phyloP scores from a whole-genome alignment of 1,139 yeast species.

The Geotrichum aggregatum region DNA sequence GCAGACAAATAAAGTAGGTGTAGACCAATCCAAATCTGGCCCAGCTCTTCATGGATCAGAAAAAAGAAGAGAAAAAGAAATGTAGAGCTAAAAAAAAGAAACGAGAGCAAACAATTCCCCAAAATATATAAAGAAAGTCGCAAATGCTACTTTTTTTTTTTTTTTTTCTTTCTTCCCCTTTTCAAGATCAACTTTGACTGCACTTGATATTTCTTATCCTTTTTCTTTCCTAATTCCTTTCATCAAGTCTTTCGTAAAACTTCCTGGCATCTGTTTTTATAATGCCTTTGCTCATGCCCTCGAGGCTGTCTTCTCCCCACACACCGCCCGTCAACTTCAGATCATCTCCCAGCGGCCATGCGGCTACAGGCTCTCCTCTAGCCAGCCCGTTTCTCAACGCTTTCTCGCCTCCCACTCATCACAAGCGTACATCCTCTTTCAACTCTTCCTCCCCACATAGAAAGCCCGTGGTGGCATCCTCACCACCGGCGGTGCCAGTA shows the following conservation, averaged over 20 bases:
- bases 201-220: no score
- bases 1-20: no score
- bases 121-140: no score
- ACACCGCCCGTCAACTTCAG: not conserved
- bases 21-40: no score
- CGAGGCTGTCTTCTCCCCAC: constrained; percentile 7
- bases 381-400: constrained; percentile 4
- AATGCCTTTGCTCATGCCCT: not conserved
- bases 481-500: not conserved
- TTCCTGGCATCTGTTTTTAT: no score
- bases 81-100: no score
- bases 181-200: no score
- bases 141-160: not conserved
- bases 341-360: not conserved
- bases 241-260: no score
- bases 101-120: no score
- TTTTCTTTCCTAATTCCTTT: no score
- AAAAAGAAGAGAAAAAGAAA: no score
- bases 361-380: not conserved
- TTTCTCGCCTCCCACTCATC: constrained; percentile 1
- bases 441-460: not conserved
- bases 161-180: not conserved
- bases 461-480: not conserved
- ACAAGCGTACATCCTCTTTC: not conserved
- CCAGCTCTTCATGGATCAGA: no score